Evolutionary conservation across 1,284 basidiomycete genomes (phyloP).

Genomic region (Erythrobasidium hasegawianum): DNA sequence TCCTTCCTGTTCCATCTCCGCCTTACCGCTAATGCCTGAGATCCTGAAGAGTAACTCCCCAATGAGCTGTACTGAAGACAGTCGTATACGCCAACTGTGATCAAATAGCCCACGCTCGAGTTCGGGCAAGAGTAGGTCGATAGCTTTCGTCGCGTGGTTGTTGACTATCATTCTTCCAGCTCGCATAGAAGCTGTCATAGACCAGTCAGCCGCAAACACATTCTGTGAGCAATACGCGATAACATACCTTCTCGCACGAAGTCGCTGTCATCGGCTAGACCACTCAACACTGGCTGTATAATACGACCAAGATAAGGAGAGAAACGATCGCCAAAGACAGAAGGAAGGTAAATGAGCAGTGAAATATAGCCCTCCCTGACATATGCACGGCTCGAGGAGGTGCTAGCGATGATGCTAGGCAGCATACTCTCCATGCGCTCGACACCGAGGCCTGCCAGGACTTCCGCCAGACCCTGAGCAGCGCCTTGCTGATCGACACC

Average conservation of each 20-base stretch:
- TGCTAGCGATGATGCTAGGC: conserved; percentile 89
- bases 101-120: conserved; percentile 95
- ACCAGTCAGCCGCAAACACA: conserved; percentile 56
- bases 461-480: conserved; percentile 94
- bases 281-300: conserved; percentile 85
- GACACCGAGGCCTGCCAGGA: conserved; percentile 92
- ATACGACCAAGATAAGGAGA: conserved; percentile 93
- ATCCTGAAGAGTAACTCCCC: conserved; percentile 96
- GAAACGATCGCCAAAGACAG: conserved; percentile 94
- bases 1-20: conserved; percentile 76
- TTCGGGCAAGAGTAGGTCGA: conserved; percentile 90
- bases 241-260: conserved; percentile 54
- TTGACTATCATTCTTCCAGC: conserved; percentile 98
- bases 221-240: neutral
- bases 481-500: conserved; percentile 94
- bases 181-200: conserved; percentile 74
- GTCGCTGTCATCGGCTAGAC: conserved; percentile 90
- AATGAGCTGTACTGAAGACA: conserved; percentile 88
- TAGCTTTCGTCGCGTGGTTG: conserved; percentile 87
- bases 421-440: conserved; percentile 91
- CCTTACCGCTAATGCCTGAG: conserved; percentile 93
- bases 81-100: conserved; percentile 87
- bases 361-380: conserved; percentile 99
- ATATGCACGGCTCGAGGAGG: conserved; percentile 80
- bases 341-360: conserved; percentile 88